phyloP scores from a whole-genome alignment of 2,329 filamentous ascomycete genomes.

The Epichloe aotearoae region DNA sequence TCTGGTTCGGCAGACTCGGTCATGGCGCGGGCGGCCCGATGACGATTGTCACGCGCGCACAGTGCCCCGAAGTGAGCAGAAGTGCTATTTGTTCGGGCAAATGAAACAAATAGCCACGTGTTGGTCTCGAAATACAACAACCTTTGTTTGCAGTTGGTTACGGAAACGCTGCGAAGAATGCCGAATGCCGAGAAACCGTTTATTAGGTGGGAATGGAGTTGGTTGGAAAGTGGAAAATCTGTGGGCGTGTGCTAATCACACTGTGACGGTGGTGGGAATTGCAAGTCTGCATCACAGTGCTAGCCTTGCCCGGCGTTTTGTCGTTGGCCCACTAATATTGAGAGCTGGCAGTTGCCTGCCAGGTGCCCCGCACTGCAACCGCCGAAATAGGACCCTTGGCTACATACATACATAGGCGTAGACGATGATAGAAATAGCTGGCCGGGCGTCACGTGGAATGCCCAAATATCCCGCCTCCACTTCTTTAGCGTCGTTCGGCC shows the following conservation, averaged over 20 bases:
- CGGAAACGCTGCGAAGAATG: conserved; percentile 17
- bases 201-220: conserved; percentile 6
- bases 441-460: not conserved
- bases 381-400: not conserved
- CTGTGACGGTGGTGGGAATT: not conserved
- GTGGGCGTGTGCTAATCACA: not conserved
- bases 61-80: not conserved
- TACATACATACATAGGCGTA: not conserved
- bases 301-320: not conserved
- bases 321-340: not conserved
- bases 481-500: not conserved
- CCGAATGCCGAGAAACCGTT: conserved; percentile 24
- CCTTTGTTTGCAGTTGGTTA: conserved; percentile 6
- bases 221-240: not conserved
- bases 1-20: conserved; percentile 30
- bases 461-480: not conserved
- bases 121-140: not conserved
- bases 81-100: not conserved
- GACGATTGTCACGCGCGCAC: not conserved
- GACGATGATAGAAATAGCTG: too few species aligned
- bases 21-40: conserved; percentile 19
- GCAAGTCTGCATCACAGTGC: not conserved
- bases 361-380: not conserved
- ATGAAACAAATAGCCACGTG: not conserved
- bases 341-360: not conserved